These are phyloP conservation scores for Lavandula angustifolia DNA, from an alignment of 257 asterid genomes.

Conservation along the genomic window DNA sequence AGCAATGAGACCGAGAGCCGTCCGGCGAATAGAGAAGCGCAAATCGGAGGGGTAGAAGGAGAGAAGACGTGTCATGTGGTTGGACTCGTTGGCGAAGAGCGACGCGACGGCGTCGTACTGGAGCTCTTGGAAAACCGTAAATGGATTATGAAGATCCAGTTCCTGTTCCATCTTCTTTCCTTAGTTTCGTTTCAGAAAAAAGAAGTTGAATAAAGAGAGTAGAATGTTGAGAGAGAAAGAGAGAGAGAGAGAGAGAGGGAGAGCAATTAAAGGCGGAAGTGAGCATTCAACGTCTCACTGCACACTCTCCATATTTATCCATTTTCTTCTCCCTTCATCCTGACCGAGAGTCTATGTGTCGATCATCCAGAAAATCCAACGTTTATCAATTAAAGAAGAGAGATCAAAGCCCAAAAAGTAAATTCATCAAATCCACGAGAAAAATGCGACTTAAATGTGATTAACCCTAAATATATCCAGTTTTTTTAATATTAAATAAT, in stretches of 20 bases:
- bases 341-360: slow-evolving; percentile 10
- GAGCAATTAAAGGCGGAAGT: background rate
- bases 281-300: slow-evolving; percentile 29
- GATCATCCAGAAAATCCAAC: slow-evolving; percentile 17
- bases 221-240: slow-evolving; percentile 9
- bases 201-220: slow-evolving; percentile 15
- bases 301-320: slow-evolving; percentile 25
- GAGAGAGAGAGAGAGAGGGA: slow-evolving; percentile 9
- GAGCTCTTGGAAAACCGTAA: slow-evolving; percentile 35
- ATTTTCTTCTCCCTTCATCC: background rate
- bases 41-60: slow-evolving; percentile 33
- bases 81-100: slow-evolving; percentile 56
- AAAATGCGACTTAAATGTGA: background rate
- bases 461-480: too few species aligned
- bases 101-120: slow-evolving; percentile 43
- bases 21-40: slow-evolving; percentile 49
- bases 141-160: slow-evolving; percentile 49
- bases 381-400: background rate
- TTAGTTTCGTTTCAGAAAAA: background rate
- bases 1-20: slow-evolving; percentile 43
- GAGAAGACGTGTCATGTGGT: slow-evolving; percentile 51
- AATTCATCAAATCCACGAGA: background rate
- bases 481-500: too few species aligned
- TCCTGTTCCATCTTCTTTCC: slow-evolving; percentile 41
- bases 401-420: slow-evolving; percentile 5